Percentiles rank a stretch among this genome's conserved stretches.
These are phyloP conservation scores for Cyclotella cryptica DNA, from an alignment of 108 stramenopile genomes.

Conservation along the genomic window DNA sequence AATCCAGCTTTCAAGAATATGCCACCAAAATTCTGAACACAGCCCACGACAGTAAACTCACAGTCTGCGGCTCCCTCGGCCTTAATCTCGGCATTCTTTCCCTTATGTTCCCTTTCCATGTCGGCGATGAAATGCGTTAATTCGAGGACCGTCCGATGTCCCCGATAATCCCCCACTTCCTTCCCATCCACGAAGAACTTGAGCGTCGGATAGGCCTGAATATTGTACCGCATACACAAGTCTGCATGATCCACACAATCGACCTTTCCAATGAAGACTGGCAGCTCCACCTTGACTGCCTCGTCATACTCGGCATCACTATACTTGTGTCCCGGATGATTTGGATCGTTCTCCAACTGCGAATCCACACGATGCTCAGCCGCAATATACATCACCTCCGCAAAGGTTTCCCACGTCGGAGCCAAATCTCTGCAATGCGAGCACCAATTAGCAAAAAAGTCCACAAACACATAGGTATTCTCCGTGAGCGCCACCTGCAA, in stretches of 20 bases:
- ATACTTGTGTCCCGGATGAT: conserved; percentile 52
- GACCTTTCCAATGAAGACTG: conserved; percentile 81
- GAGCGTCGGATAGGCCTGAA: conserved; percentile 93
- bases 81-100: conserved; percentile 36
- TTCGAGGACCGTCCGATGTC: conserved; percentile 83
- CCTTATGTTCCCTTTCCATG: conserved; percentile 74
- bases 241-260: conserved; percentile 90
- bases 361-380: conserved; percentile 53
- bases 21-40: no score
- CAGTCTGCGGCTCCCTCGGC: conserved; percentile 38
- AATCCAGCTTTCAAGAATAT: no score
- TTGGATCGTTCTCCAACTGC: conserved; percentile 24
- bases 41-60: conserved; percentile 39
- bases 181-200: conserved; percentile 85
- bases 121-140: conserved; percentile 71
- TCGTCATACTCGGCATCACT: conserved; percentile 65
- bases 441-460: conserved; percentile 93
- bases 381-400: conserved; percentile 80
- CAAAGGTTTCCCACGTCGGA: conserved; percentile 88
- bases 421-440: conserved; percentile 82
- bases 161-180: conserved; percentile 76
- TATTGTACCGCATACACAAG: conserved; percentile 74
- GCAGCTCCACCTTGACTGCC: conserved; percentile 72
- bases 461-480: conserved; percentile 70
- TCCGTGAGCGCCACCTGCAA: conserved; percentile 37